phyloP scores from a whole-genome alignment of 108 stramenopile genomes.

The Skeletonema grethae region DNA sequence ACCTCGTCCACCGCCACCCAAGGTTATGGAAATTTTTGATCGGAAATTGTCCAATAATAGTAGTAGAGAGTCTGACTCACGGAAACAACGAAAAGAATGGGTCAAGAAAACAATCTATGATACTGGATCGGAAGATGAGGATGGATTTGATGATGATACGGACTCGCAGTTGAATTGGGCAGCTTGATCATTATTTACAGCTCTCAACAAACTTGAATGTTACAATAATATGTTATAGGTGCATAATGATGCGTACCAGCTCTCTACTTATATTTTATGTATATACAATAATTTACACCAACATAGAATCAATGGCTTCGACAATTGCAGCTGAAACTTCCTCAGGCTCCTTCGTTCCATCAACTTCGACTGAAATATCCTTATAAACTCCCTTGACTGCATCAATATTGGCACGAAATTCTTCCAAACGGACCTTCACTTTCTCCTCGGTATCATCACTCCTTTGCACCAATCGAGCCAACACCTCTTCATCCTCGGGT shows the following conservation, averaged over 20 bases:
- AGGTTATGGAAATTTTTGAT: not conserved
- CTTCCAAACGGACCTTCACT: slow-evolving; percentile 85
- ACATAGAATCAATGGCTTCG: slow-evolving; percentile 34
- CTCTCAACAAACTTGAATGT: too few species aligned
- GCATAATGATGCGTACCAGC: too few species aligned
- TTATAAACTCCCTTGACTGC: slow-evolving; percentile 76
- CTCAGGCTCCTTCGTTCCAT: slow-evolving; percentile 69
- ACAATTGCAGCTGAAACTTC: slow-evolving; percentile 57
- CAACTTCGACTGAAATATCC: slow-evolving; percentile 76
- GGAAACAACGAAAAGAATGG: not conserved
- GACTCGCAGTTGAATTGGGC: slow-evolving; percentile 6
- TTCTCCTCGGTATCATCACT: slow-evolving; percentile 98
- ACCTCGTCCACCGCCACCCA: not conserved
- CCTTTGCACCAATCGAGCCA: slow-evolving; percentile 82
- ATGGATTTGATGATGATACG: slow-evolving; percentile 2
- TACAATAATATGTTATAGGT: too few species aligned
- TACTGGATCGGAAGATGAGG: slow-evolving; percentile 2
- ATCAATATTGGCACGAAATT: slow-evolving; percentile 89
- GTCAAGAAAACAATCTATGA: slow-evolving; percentile 5
- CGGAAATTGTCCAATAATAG: too few species aligned
- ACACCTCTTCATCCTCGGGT: slow-evolving; percentile 78
- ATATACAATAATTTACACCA: slow-evolving; percentile 25
- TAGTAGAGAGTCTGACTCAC: not conserved
- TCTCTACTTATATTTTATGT: too few species aligned
- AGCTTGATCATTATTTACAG: not conserved